Evolutionary conservation across 352 stramenopile species (phyloP).

Genomic region (Pythium aphanidermatum): DNA sequence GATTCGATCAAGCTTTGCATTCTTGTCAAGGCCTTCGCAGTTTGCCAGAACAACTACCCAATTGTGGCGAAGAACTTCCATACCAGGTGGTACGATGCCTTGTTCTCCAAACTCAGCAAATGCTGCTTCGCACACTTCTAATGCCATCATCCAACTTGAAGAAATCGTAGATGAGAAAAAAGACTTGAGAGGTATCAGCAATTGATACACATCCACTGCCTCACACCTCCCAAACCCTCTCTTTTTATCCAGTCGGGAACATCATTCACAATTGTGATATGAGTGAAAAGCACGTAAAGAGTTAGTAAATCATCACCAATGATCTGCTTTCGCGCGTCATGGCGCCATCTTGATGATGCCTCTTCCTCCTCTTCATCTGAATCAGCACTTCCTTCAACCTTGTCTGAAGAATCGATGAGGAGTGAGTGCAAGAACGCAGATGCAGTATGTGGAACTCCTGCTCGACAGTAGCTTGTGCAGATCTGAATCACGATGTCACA

Average conservation of each 20-base stretch:
- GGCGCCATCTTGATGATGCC: background rate
- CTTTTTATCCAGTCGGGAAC: conserved; percentile 11
- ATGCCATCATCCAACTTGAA: background rate
- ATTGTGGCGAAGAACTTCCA: conserved; percentile 16
- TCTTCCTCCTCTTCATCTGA: background rate
- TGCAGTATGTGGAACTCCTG: background rate
- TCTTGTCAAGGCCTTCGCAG: background rate
- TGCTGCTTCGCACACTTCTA: conserved; percentile 6
- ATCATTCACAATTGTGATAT: conserved; percentile 1
- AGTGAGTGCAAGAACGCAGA: conserved; percentile 6
- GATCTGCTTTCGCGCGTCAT: conserved; percentile 6
- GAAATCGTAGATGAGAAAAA: background rate
- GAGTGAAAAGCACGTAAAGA: conserved; percentile 8
- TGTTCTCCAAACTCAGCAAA: background rate
- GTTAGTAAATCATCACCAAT: conserved; percentile 17
- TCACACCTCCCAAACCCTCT: conserved; percentile 1
- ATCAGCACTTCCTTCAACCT: too few species aligned
- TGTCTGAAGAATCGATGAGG: too few species aligned
- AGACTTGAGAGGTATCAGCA: conserved; percentile 1
- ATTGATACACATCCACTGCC: conserved; percentile 4
- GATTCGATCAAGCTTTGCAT: background rate
- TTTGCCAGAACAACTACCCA: conserved; percentile 7
- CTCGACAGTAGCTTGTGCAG: conserved; percentile 5
- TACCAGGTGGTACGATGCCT: conserved; percentile 1
- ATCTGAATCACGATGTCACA: conserved; percentile 19